Evolutionary conservation across 1,284 basidiomycete species (phyloP), one percentile per base, ranked within the genome.

Genomic region (Marasmius sp.): DNA sequence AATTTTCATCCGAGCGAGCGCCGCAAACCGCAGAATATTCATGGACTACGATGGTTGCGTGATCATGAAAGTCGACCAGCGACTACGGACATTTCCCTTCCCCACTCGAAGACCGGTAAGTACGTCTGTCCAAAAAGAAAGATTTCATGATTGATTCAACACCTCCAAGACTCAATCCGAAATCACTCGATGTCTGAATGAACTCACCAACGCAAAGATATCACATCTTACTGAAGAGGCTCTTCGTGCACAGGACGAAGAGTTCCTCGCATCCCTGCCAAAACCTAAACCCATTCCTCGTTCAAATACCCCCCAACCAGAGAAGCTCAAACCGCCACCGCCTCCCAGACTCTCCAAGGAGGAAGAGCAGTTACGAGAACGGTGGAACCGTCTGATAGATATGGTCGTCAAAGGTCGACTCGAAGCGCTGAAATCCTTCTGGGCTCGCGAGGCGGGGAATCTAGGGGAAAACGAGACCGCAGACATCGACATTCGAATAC

Each of bases 71-170:
- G 84, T 81, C 22, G 94, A 97, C 68, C 84, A 85, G 22, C 83
- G 95, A 49, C 77, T 98, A 38, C 85, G 95, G 54, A 92, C 88
- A 0, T 97, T 97, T 74, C 94, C 95, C 0, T 98, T 98, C 75
- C 94, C 94, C 6, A 98, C 95, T 1, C 87, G 94, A 36, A 83
- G 95, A 66, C 95, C 95, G 9, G 94, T 95, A 72, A 66, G 91
- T 36, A 58, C 27, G 27, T 27, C 27, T 57, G 37, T 18, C n/a
- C 33, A 27, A 36, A 33, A 49, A 43, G 57, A 9, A 20, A 36
- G 18, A 18, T 39, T 59, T 68, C 41, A 69, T 50, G 27, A 41
- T 41, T 16, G n/a, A 37, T 45, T 65, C 57, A 58, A 56, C 50
- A 22, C 33, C 58, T 20, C 16, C 58, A 37, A 97, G 88, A 98